phyloP scores from a whole-genome alignment of 2,329 filamentous ascomycete species.

The Leptodontidium sp. region DNA sequence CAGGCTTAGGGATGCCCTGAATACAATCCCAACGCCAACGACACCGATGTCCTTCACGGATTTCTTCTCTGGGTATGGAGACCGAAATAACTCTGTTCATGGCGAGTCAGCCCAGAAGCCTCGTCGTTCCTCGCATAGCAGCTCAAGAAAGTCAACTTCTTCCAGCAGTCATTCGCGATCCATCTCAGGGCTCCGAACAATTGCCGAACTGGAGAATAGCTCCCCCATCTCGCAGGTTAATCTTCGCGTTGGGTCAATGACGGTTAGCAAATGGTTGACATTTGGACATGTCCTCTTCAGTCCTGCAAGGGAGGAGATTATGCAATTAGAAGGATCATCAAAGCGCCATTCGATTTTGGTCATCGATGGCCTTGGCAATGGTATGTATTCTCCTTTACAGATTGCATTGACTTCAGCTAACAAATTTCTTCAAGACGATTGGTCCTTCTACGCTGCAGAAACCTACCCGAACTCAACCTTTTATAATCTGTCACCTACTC shows the following conservation, averaged over 20 bases:
- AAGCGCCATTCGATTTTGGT: conserved; percentile 75
- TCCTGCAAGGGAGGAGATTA: conserved; percentile 76
- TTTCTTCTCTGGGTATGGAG: conserved; percentile 52
- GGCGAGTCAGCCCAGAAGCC: conserved; percentile 23
- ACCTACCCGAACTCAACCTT: conserved; percentile 79
- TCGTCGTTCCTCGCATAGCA: conserved; percentile 28
- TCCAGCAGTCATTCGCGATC: conserved; percentile 36
- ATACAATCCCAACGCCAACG: conserved; percentile 52
- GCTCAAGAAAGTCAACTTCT: conserved; percentile 36
- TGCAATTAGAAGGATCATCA: conserved; percentile 53
- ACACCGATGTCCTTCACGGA: conserved; percentile 55
- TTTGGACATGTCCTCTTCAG: conserved; percentile 87
- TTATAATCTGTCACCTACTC: conserved; percentile 73
- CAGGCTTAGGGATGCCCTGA: conserved; percentile 59
- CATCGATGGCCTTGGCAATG: conserved; percentile 83
- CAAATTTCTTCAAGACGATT: conserved; percentile 63
- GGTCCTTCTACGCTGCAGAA: conserved; percentile 86
- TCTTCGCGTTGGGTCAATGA: conserved; percentile 80
- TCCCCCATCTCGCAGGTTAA: conserved; percentile 76
- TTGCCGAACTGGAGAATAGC: conserved; percentile 56
- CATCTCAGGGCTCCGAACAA: conserved; percentile 33
- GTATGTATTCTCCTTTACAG: conserved; percentile 40
- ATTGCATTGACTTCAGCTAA: background rate
- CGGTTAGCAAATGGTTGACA: conserved; percentile 87
- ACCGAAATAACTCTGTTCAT: conserved; percentile 46